Base-by-base conservation (phyloP, 2,329 filamentous ascomycete genomes). In the Ascochyta fabae region DNA sequence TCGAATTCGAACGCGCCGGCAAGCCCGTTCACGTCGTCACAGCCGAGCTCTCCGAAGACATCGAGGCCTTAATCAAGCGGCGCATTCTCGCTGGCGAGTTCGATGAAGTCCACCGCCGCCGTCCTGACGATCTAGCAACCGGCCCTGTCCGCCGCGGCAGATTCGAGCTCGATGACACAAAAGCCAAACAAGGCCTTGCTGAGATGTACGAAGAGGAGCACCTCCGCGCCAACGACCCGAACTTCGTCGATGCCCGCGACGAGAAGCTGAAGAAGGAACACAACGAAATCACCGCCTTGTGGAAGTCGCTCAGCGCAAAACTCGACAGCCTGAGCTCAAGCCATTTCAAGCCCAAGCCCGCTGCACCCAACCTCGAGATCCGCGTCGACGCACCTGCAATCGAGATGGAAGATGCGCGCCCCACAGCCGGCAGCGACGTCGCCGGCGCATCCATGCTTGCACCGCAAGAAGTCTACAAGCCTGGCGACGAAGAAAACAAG, bases 21-120 rank as follows among this genome's bases (percentile, higher is more conserved):
- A 99, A 98, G 75, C 94, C 95, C 0, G 89, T 98, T 0, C 92
- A 94, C 1, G 90, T 98, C 58, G 92, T 97, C 73, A 98, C 95
- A 0, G 88, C 91, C 38, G 93, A 97, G 75, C 83, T 96, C 36
- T 96, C 88, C 49, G 93, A 97, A 75, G 88, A 88, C 66, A 96
- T 99, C 53, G 95, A 99, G 77, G 89, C 91, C 31, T 84, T 99
- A 56, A 93, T 99, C 79, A 98, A 98, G 78, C 87, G 92, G 35
- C 89, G 95, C 45, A 97, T 99, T 65, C 79, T 98, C 13, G 88
- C 90, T 0, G 88, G 89, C 61, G 90, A 97, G 66, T 98, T 99
- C 66, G 93, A 99, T 74, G 94, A 98, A 75, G 87, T 98, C 7
- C 83, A 91, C 64, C 88, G 90, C 44, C 87, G 95, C 15, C 86